Conservation (phyloP, 345 rosid genomes). For the Stellera chamaejasme region DNA sequence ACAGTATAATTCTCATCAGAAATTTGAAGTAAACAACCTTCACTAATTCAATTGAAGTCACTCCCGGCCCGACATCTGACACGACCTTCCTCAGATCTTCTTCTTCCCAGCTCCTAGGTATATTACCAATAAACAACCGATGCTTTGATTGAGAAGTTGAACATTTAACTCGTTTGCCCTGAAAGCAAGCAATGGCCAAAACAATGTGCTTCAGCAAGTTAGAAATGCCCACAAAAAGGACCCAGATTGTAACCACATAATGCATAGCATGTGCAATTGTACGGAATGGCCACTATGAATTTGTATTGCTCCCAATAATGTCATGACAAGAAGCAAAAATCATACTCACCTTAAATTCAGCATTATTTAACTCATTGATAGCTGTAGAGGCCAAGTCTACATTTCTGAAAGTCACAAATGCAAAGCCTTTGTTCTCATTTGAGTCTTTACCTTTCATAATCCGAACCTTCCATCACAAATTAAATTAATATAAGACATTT, state of each 20-base stretch:
- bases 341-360: conserved; percentile 49
- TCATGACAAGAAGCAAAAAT: neutral
- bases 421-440: conserved; percentile 53
- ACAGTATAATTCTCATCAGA: neutral
- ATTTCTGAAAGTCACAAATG: conserved; percentile 56
- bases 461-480: conserved; percentile 34
- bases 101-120: conserved; percentile 56
- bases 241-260: no score
- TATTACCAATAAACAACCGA: conserved; percentile 51
- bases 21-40: conserved; percentile 29
- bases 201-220: no score
- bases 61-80: conserved; percentile 56
- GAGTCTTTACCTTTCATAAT: conserved; percentile 60
- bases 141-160: conserved; percentile 58
- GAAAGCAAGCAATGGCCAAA: conserved; percentile 3
- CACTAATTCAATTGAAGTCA: conserved; percentile 45
- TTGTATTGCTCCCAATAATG: neutral
- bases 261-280: no score
- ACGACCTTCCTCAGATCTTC: conserved; percentile 49
- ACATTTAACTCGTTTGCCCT: conserved; percentile 62
- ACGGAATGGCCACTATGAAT: neutral
- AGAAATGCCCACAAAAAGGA: no score
- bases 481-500: conserved; percentile 4
- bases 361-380: conserved; percentile 43
- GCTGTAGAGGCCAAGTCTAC: conserved; percentile 59